These are phyloP conservation scores for Sungouiella thailandica DNA, from an alignment of 805 yeast species.

Conservation along the genomic window DNA sequence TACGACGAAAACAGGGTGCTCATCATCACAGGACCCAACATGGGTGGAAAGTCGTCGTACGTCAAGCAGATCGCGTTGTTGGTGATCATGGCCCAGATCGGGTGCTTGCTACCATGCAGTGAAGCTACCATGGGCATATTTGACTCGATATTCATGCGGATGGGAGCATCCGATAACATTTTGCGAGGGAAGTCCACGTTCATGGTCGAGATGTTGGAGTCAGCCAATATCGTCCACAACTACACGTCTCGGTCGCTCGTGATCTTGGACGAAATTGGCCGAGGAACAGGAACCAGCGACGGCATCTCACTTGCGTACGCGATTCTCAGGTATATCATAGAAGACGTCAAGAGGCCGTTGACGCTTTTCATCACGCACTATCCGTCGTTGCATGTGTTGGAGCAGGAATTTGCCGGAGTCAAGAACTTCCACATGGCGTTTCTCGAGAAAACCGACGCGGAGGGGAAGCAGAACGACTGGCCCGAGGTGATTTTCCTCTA, in stretches of 20 bases:
- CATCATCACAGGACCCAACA: constrained; percentile 79
- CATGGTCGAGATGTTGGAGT: constrained; percentile 69
- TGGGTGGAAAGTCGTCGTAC: constrained; percentile 83
- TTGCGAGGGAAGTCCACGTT: constrained; percentile 77
- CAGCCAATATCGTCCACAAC: constrained; percentile 48
- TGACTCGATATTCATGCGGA: constrained; percentile 72
- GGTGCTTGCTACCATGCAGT: constrained; percentile 69
- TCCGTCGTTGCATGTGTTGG: constrained; percentile 56
- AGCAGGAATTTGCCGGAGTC: constrained; percentile 36
- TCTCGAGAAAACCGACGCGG: constrained; percentile 31
- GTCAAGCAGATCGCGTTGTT: constrained; percentile 69
- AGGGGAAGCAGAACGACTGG: constrained; percentile 20
- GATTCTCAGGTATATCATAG: constrained; percentile 55
- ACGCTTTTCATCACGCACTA: constrained; percentile 83
- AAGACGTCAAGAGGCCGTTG: constrained; percentile 38
- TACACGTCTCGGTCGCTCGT: constrained; percentile 58
- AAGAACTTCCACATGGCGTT: constrained; percentile 72
- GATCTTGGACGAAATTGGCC: constrained; percentile 70
- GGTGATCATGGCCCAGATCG: constrained; percentile 71
- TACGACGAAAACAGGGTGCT: constrained; percentile 44
- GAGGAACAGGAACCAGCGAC: constrained; percentile 72
- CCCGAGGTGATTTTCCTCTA: constrained; percentile 38
- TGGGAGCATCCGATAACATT: constrained; percentile 82
- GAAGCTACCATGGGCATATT: constrained; percentile 59
- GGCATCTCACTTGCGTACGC: constrained; percentile 81